Evolutionary conservation across 352 stramenopile species (phyloP).

Genomic region (Globisporangium radiosum): DNA sequence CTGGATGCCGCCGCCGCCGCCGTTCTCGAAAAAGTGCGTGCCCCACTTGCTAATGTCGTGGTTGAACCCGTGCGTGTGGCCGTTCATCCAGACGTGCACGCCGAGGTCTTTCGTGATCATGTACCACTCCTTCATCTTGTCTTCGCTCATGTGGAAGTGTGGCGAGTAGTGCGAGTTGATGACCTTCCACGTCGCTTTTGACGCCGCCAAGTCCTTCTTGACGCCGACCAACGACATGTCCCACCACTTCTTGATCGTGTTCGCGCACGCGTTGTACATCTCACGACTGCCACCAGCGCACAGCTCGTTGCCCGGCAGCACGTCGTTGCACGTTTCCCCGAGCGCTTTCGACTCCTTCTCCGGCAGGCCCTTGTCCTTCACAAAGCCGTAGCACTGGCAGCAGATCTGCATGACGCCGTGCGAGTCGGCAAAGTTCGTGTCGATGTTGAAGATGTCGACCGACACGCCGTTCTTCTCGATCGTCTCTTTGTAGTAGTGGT

Average conservation of each 20-base stretch:
- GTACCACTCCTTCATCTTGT: conserved; percentile 89
- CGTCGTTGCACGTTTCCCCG: conserved; percentile 67
- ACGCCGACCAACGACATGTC: conserved; percentile 64
- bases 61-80: conserved; percentile 85
- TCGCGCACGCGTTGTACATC: conserved; percentile 75
- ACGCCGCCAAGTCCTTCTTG: conserved; percentile 59
- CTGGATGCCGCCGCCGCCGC: conserved; percentile 79
- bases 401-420: conserved; percentile 83
- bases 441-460: conserved; percentile 86
- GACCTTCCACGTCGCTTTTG: conserved; percentile 80
- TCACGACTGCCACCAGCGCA: conserved; percentile 57
- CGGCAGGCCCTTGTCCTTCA: conserved; percentile 52
- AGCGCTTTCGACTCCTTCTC: conserved; percentile 45
- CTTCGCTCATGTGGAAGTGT: conserved; percentile 85
- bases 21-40: conserved; percentile 87
- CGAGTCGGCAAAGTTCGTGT: conserved; percentile 83
- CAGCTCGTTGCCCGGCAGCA: conserved; percentile 49
- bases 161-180: conserved; percentile 89
- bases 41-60: conserved; percentile 82
- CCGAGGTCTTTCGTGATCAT: conserved; percentile 70
- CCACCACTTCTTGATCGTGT: conserved; percentile 75
- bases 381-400: conserved; percentile 85
- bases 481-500: conserved; percentile 84
- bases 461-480: conserved; percentile 74
- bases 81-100: conserved; percentile 78